A percentile compares a stretch with the other conserved stretches of the same genome.
Evolutionary conservation across 2,329 filamentous ascomycete species (phyloP).

Genomic region (Colletotrichum costaricense): DNA sequence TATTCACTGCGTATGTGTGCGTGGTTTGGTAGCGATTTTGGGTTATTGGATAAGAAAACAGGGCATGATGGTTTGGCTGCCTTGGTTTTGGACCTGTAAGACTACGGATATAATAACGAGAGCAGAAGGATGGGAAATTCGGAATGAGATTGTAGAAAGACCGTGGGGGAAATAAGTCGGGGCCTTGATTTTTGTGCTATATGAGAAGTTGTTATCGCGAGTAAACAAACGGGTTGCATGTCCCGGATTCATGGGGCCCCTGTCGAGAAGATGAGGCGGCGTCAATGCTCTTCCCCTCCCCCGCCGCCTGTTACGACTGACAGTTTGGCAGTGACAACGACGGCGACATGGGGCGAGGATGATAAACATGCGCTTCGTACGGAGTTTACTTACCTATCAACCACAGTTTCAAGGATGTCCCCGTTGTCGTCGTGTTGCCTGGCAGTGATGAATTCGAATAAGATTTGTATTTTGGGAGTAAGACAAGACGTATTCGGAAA

Average conservation of each 20-base stretch:
- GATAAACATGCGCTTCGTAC: neutral
- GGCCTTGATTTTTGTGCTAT: neutral
- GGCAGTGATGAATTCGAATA: neutral
- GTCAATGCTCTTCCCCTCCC: neutral
- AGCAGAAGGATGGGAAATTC: neutral
- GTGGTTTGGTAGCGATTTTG: neutral
- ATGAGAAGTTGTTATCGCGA: conserved; percentile 2
- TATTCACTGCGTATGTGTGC: too few relatives aligned
- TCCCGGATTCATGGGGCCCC: neutral
- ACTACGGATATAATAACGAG: neutral
- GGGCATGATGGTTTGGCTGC: neutral
- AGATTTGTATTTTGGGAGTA: neutral
- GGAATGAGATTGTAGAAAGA: neutral
- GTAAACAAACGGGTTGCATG: neutral
- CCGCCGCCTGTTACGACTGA: neutral
- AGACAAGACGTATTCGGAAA: neutral
- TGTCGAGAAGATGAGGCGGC: neutral
- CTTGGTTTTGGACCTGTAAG: neutral
- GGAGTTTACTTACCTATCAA: too few relatives aligned
- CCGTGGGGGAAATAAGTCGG: neutral
- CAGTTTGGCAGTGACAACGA: neutral
- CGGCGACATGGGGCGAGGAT: neutral
- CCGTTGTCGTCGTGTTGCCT: neutral
- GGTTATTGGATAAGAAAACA: neutral
- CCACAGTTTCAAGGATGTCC: neutral